These are phyloP conservation scores for Aciculoconidium aculeatum DNA, from an alignment of 805 yeast species.

Conservation along the genomic window DNA sequence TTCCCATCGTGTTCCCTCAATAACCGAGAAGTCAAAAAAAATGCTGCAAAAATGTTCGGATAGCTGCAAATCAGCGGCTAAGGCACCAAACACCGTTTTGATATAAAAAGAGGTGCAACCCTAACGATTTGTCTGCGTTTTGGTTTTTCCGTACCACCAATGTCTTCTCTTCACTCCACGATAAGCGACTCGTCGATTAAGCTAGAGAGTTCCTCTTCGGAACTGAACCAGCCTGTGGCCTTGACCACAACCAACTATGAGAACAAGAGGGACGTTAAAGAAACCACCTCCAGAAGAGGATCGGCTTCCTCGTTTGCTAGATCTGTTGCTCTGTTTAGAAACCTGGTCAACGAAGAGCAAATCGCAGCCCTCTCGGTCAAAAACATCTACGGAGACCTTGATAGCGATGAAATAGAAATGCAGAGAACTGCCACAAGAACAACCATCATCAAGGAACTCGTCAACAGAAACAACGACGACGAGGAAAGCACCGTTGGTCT, in stretches of 20 bases:
- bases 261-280: conserved; percentile 5
- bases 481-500: conserved; percentile 5
- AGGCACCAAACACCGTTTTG: no score
- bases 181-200: conserved; percentile 2
- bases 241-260: conserved; percentile 9
- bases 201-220: conserved; percentile 11
- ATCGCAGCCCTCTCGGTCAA: conserved; percentile 17
- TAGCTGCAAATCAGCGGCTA: no score
- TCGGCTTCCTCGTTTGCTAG: conserved; percentile 12
- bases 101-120: no score
- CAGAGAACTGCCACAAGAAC: conserved; percentile 27
- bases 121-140: no score
- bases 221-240: conserved; percentile 9
- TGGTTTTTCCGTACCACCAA: no score
- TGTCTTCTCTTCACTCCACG: conserved; percentile 2
- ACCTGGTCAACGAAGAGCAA: not conserved
- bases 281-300: conserved; percentile 10
- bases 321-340: conserved; percentile 11
- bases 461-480: conserved; percentile 16
- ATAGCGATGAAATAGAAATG: conserved; percentile 22
- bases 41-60: no score
- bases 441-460: conserved; percentile 20
- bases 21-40: no score
- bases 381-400: conserved; percentile 29
- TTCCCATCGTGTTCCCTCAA: no score